Conservation (phyloP, 2,329 filamentous ascomycete species). For the Pestalotiopsis sp. region DNA sequence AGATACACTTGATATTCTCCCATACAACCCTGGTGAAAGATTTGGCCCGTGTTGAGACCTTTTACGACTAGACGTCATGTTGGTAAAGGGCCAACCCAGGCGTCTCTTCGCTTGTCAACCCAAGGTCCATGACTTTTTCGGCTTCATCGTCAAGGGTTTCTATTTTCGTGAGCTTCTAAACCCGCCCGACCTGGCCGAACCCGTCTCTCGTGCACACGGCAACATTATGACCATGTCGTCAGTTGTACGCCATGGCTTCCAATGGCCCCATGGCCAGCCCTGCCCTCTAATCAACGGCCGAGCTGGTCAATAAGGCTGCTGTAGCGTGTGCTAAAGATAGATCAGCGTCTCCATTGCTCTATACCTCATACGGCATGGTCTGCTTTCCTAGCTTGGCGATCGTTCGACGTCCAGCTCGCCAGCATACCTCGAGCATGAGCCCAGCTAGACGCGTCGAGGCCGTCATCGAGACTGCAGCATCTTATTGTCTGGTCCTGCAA, state of each 20-base stretch:
- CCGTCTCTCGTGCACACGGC: background rate
- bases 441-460: background rate
- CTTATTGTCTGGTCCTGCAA: background rate
- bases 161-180: background rate
- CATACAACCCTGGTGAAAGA: too few relatives aligned
- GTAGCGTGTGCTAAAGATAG: conserved; percentile 11
- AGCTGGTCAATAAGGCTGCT: conserved; percentile 1
- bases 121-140: too few relatives aligned
- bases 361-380: background rate
- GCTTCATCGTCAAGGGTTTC: background rate
- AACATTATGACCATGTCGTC: conserved; percentile 4
- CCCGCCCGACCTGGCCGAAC: background rate
- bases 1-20: too few relatives aligned
- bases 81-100: too few relatives aligned
- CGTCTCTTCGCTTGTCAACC: too few relatives aligned
- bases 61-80: too few relatives aligned
- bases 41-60: too few relatives aligned
- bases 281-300: conserved; percentile 10
- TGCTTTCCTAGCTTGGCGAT: background rate
- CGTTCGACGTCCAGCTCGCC: background rate
- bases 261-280: background rate
- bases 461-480: background rate
- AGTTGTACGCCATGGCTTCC: background rate
- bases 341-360: background rate
- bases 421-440: background rate